Percentiles rank a stretch among this genome's conserved stretches.
Evolutionary conservation across 495 filamentous ascomycete genomes (phyloP).

Genomic region (Lasiosphaeria hispida): DNA sequence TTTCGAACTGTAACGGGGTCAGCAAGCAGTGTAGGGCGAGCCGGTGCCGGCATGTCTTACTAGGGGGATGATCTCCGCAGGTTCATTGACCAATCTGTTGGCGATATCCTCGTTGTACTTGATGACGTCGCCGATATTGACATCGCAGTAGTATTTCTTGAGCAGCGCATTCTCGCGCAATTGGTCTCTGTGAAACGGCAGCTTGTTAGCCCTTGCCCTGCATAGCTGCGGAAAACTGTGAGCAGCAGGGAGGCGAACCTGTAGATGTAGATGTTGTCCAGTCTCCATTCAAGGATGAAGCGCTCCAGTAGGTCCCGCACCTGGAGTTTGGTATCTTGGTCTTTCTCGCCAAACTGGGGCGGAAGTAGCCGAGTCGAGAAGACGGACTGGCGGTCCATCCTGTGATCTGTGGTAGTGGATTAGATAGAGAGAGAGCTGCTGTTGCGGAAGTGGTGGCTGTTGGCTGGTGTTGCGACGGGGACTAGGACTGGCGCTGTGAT

Average conservation of each 20-base stretch:
- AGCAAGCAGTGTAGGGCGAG: background rate
- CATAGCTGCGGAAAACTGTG: background rate
- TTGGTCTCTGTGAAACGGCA: slow-evolving; percentile 77
- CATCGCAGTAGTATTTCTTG: slow-evolving; percentile 94
- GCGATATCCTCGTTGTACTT: slow-evolving; percentile 96
- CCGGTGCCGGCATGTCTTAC: slow-evolving; percentile 46
- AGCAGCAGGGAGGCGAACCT: slow-evolving; percentile 43
- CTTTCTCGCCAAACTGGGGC: slow-evolving; percentile 48
- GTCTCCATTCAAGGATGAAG: slow-evolving; percentile 91
- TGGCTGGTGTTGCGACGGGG: slow-evolving; percentile 10
- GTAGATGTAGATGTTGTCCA: slow-evolving; percentile 96
- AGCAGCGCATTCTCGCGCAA: slow-evolving; percentile 92
- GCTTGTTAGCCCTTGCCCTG: slow-evolving; percentile 18
- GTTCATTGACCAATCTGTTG: slow-evolving; percentile 85
- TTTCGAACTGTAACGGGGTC: slow-evolving; percentile 68
- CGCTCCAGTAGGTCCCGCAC: slow-evolving; percentile 64
- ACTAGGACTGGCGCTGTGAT: slow-evolving; percentile 5
- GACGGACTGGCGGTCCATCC: slow-evolving; percentile 88
- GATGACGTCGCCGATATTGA: slow-evolving; percentile 94
- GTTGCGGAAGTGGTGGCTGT: background rate
- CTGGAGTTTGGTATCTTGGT: slow-evolving; percentile 52
- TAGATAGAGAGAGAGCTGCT: background rate
- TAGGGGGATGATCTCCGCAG: slow-evolving; percentile 87
- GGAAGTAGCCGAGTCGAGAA: slow-evolving; percentile 58
- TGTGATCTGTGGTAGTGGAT: slow-evolving; percentile 5